Conservation (phyloP, 768 basidiomycete species). For the Lyophyllum decastes region DNA sequence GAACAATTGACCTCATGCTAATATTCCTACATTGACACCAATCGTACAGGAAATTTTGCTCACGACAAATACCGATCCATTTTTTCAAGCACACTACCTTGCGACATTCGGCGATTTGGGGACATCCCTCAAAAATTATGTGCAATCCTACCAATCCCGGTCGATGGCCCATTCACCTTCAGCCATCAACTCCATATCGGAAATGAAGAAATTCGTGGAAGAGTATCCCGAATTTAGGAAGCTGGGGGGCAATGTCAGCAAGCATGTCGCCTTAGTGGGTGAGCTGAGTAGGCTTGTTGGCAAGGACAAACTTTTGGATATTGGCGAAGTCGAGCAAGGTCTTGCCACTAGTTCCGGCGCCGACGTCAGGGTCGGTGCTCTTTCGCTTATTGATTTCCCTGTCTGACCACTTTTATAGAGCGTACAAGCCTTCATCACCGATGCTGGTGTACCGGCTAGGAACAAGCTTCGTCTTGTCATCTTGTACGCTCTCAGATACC, state of each 20-base stretch:
- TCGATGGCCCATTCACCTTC: constrained; percentile 76
- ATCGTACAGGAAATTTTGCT: constrained; percentile 83
- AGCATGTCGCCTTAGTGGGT: constrained; percentile 96
- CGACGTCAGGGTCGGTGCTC: constrained; percentile 72
- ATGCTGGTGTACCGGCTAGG: constrained; percentile 65
- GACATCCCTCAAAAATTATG: constrained; percentile 87
- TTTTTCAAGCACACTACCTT: constrained; percentile 88
- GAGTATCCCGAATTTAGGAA: constrained; percentile 98
- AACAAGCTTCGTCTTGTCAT: constrained; percentile 91
- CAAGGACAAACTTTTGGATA: constrained; percentile 80
- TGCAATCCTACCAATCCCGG: constrained; percentile 87
- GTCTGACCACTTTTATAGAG: constrained; percentile 43
- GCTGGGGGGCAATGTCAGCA: constrained; percentile 96
- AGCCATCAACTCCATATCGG: constrained; percentile 88
- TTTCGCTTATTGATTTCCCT: not conserved
- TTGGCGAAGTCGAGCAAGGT: constrained; percentile 96
- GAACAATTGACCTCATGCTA: constrained; percentile 5
- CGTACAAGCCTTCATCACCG: constrained; percentile 78
- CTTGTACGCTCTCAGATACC: constrained; percentile 91
- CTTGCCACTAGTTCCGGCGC: constrained; percentile 89
- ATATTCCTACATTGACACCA: constrained; percentile 5
- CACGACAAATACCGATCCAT: constrained; percentile 87
- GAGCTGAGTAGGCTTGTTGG: constrained; percentile 92
- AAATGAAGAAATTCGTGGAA: constrained; percentile 98
- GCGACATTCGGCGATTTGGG: constrained; percentile 97